Base-by-base conservation (phyloP, 2,329 filamentous ascomycete genomes). In the Pezicula radicicola region DNA sequence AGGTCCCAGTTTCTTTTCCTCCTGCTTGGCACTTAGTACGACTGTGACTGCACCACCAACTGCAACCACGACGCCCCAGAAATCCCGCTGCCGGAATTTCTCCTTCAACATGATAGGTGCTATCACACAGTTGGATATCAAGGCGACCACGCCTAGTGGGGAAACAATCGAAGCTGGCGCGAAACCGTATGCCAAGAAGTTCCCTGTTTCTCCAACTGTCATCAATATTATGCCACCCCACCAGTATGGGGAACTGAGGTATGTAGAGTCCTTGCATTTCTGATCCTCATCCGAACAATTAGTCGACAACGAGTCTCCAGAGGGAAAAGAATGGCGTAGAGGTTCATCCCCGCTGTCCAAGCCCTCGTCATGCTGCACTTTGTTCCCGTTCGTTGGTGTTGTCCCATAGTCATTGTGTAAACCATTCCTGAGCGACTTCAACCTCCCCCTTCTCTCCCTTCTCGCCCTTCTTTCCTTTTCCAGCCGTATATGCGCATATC, bases 161-260 rank as follows among this genome's bases (percentile, higher is more conserved):
- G 92, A 97, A 40, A 99, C 94, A 63, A 99, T 97, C 13, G 94
- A 97, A 7, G 94, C 94, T 3, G 94, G 94, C 28, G 94, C 94
- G 68, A 99, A 99, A 21, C 94, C 94, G 66, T 99, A 99, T 0
- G 94, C 94, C 57, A 99, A 75, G 66, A 99, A 99, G 69, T 99
- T 99, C 48, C 94, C 94, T 66, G 89, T 87, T 73, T 99, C 94
- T 52, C 94, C 94, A 21, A 96, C 74, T 1, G 87, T 91, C 83
- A 99, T 99, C 54, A 99, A 78, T 15, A 95, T 80, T 59, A 97
- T 93, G 18, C 94, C 94, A 30, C 86, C 73, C 94, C 94, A 99
- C 94, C 94, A 99, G 66, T 94, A 97, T 1, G 91, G 91, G 35
- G 91, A 96, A 58, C 84, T 85, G 54, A 99, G 80, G 69, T 99